Percentiles rank a stretch among this genome's conserved stretches.
These are phyloP conservation scores for Mimosa bimucronata DNA, from an alignment of 306 rosid genomes.

Conservation along the genomic window DNA sequence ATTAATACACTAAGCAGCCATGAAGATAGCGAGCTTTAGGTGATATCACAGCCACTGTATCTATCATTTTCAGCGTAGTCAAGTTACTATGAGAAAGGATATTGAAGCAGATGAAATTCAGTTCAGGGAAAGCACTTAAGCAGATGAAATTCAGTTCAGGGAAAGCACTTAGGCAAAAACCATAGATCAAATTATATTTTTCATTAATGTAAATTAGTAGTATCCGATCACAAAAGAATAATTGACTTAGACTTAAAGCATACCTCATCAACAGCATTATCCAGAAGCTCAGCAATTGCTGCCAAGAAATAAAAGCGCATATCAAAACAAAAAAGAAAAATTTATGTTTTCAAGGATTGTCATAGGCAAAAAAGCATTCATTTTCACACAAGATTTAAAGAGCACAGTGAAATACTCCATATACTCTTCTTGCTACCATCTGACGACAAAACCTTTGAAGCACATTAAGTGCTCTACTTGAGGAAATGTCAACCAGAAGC, in stretches of 20 bases:
- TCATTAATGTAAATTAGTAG: slow-evolving; percentile 11
- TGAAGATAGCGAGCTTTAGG: neutral
- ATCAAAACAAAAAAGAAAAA: slow-evolving; percentile 2
- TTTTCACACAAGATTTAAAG: slow-evolving; percentile 19
- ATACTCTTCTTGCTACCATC: slow-evolving; percentile 7
- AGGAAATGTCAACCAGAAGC: neutral
- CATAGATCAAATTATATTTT: slow-evolving; percentile 23
- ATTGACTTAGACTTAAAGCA: slow-evolving; percentile 13
- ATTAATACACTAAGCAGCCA: neutral
- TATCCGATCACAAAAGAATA: slow-evolving; percentile 30
- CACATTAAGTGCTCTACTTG: slow-evolving; percentile 7
- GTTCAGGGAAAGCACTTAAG: slow-evolving; percentile 1
- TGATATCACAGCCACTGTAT: neutral
- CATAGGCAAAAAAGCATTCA: slow-evolving; percentile 20
- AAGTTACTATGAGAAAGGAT: neutral
- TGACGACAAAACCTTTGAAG: slow-evolving; percentile 11
- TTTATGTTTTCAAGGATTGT: slow-evolving; percentile 7
- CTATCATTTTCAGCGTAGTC: slow-evolving; percentile 2
- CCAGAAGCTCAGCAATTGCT: slow-evolving; percentile 98
- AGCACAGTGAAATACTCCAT: slow-evolving; percentile 23
- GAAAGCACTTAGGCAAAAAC: slow-evolving; percentile 17
- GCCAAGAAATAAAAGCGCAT: slow-evolving; percentile 43
- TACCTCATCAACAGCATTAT: slow-evolving; percentile 97
- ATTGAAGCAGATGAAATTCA: neutral
- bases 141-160: neutral